Base-by-base conservation (phyloP, 1,284 basidiomycete species). In the Golubevia sp. region DNA sequence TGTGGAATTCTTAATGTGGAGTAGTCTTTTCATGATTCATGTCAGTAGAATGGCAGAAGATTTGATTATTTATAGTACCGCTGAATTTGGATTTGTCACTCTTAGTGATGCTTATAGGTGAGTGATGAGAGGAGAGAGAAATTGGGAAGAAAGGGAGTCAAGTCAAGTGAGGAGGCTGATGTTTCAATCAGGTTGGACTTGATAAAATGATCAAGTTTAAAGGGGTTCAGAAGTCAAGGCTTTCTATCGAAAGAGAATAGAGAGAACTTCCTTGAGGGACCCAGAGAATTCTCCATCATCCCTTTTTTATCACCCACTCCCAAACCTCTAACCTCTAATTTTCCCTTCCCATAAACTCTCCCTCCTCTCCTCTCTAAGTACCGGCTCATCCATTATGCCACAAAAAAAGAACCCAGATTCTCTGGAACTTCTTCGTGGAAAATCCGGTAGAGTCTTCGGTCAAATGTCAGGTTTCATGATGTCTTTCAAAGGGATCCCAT, bases 351-450 rank as follows among this genome's bases (percentile, higher is more conserved):
- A n/a, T n/a, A n/a, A n/a, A 62, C 54, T 55, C 63, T 27, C 20
- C 18, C n/a, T 20, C 21, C 58, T 18, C 30, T 21, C 54, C 20
- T 56, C 21, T 20, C 20, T 15, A 66, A 95, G 93, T 84, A 99
- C 96, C 38, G 96, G 96, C 11, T 97, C 95, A 49, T 97, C 94
- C 70, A 98, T 99, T 84, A 99, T 99, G 96, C 96, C 96, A 1
- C 96, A 99, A 84, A 98, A 99, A 87, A 98, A 99, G 87, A 99
- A 99, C 85, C 94, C 97, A 20, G 96, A 98, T 85, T 97, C 94
- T 27, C 86, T 97, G 55, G 97, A 99, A 84, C 87, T 99, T 25
- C 87, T 99, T 62, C 90, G 96, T 66, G 96, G 96, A 71, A 99
- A 99, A 86, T 90, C 91, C 25, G 96, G 97, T 6, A 91, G 96